These are phyloP conservation scores for Cryoendolithus antarcticus DNA, from an alignment of 2,329 filamentous ascomycete genomes.

Conservation along the genomic window DNA sequence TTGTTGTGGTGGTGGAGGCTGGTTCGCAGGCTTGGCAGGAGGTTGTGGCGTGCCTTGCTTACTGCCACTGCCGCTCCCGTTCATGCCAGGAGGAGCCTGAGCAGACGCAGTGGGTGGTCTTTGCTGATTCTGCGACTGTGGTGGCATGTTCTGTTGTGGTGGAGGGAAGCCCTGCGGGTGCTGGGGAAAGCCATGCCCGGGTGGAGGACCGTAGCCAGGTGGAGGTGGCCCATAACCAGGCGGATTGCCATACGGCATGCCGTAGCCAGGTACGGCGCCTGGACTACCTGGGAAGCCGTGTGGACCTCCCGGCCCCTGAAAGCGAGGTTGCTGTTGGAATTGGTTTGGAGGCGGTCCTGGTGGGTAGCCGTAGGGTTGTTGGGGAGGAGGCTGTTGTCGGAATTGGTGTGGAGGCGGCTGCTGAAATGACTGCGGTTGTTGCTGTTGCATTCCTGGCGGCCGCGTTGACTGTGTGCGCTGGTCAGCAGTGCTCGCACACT, in stretches of 20 bases:
- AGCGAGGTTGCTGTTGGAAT: slow-evolving; percentile 36
- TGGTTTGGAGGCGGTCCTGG: slow-evolving; percentile 23
- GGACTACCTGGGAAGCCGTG: slow-evolving; percentile 33
- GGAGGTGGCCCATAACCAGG: slow-evolving; percentile 21
- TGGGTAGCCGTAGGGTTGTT: slow-evolving; percentile 28
- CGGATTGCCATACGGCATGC: slow-evolving; percentile 52
- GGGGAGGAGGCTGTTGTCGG: slow-evolving; percentile 26
- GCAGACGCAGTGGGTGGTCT: slow-evolving; percentile 23
- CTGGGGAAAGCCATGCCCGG: slow-evolving; percentile 47
- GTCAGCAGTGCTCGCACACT: slow-evolving; percentile 3
- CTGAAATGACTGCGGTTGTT: slow-evolving; percentile 27
- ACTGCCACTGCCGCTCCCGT: slow-evolving; percentile 21
- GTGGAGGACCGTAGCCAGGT: slow-evolving; percentile 36
- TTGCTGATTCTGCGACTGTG: slow-evolving; percentile 38
- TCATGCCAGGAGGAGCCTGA: slow-evolving; percentile 18
- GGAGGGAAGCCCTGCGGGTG: slow-evolving; percentile 45
- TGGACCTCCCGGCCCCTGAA: slow-evolving; percentile 30
- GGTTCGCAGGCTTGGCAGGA: slow-evolving; percentile 11
- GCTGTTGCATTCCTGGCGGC: slow-evolving; percentile 17
- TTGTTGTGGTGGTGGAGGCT: slow-evolving; percentile 14
- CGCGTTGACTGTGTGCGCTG: slow-evolving; percentile 15
- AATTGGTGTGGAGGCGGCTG: slow-evolving; percentile 18
- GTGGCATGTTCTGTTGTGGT: slow-evolving; percentile 28
- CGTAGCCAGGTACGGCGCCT: slow-evolving; percentile 31
- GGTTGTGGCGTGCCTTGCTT: slow-evolving; percentile 24